A percentile compares a stretch with the other conserved stretches of the same genome.
Conservation (phyloP, 108 stramenopile species). For the Cylindrotheca fusiformis region DNA sequence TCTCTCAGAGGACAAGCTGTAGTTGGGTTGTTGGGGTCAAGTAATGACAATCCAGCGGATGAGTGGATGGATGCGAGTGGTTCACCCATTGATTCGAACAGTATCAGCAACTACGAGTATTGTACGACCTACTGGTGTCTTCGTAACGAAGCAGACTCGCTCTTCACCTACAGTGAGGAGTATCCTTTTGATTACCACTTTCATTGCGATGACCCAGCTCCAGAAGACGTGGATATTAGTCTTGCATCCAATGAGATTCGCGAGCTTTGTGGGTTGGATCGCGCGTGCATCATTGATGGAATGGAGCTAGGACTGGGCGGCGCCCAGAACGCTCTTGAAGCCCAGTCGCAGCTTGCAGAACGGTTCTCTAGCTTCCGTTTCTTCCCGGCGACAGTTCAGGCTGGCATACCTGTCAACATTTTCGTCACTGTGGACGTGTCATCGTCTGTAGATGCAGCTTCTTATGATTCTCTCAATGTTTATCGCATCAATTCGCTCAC, state of each 20-base stretch:
- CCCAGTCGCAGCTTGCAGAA: not conserved
- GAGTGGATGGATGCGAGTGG: constrained; percentile 3
- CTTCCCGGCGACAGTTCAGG: not conserved
- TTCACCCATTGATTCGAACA: not conserved
- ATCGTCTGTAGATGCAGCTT: not conserved
- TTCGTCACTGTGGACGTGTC: not conserved
- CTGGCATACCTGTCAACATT: not conserved
- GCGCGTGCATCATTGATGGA: not conserved
- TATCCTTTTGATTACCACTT: not conserved
- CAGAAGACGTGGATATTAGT: not conserved
- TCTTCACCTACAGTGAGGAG: not conserved
- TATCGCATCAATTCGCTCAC: not conserved
- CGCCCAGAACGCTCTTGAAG: not conserved
- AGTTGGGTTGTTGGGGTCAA: constrained; percentile 4
- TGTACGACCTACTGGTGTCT: constrained; percentile 9
- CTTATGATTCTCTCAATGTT: not conserved
- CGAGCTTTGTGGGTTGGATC: not conserved
- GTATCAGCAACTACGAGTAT: constrained; percentile 2
- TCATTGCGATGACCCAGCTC: not conserved
- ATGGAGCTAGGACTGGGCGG: not conserved
- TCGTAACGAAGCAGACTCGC: not conserved
- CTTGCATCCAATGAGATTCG: not conserved
- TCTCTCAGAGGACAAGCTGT: not conserved
- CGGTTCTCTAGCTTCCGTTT: not conserved
- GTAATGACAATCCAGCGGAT: not conserved